A percentile compares a stretch with the other conserved stretches of the same genome.
These are phyloP conservation scores for Podospora pseudocomata DNA, from an alignment of 495 filamentous ascomycete genomes.

Conservation along the genomic window DNA sequence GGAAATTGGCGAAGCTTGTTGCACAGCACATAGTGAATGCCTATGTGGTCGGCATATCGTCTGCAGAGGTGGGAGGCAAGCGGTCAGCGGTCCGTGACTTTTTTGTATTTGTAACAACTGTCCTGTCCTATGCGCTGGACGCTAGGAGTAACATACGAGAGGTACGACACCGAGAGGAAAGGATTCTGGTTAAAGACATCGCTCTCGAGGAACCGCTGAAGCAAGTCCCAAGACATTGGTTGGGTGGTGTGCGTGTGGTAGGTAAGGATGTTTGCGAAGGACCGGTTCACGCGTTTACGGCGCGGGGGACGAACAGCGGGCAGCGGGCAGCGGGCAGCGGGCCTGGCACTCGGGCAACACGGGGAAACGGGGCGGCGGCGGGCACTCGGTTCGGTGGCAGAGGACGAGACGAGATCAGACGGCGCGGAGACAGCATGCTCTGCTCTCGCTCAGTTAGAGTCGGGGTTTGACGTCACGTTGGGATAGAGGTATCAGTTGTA, in stretches of 20 bases:
- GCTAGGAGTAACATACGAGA: constrained; percentile 55
- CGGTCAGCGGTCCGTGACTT: constrained; percentile 19
- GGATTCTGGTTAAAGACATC: constrained; percentile 80
- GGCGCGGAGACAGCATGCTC: constrained; percentile 29
- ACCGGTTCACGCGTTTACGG: constrained; percentile 1
- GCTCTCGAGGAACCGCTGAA: constrained; percentile 74
- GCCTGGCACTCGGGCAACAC: constrained; percentile 19
- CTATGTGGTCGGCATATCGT: constrained; percentile 77
- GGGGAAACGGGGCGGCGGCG: not conserved
- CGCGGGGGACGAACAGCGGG: constrained; percentile 20
- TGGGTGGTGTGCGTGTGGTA: not conserved
- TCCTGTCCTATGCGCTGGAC: constrained; percentile 3
- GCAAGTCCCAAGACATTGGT: constrained; percentile 57
- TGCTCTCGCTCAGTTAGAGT: constrained; percentile 7
- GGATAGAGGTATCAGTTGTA: constrained; percentile 8
- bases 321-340: not conserved
- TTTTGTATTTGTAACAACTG: not conserved
- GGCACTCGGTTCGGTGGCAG: constrained; percentile 6
- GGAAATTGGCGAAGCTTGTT: constrained; percentile 75
- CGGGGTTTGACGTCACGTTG: constrained; percentile 2
- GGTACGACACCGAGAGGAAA: constrained; percentile 73
- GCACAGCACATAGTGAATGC: constrained; percentile 76
- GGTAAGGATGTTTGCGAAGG: not conserved
- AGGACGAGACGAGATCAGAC: constrained; percentile 16
- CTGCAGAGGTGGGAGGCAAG: constrained; percentile 37